Percentiles rank a stretch among this genome's conserved stretches.
These are phyloP conservation scores for Umbelopsis sp. DNA, from an alignment of 192 early-diverging fungal species.

Conservation along the genomic window DNA sequence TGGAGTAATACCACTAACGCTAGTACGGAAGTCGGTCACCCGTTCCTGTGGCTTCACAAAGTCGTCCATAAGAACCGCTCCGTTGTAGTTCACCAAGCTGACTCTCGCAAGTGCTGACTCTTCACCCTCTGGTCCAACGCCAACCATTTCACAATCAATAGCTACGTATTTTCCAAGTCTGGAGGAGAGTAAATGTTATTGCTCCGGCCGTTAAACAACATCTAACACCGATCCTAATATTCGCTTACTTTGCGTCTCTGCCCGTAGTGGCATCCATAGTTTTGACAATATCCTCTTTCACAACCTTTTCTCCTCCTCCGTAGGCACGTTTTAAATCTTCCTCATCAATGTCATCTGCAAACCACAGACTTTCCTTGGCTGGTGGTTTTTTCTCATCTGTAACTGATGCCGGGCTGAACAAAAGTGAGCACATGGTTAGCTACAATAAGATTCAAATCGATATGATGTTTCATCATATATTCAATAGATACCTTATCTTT, in stretches of 20 bases:
- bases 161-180: slow-evolving; percentile 87
- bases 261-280: slow-evolving; percentile 30
- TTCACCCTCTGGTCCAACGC: slow-evolving; percentile 81
- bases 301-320: slow-evolving; percentile 34
- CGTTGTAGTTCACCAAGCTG: slow-evolving; percentile 93
- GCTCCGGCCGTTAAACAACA: no score
- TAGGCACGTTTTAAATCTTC: slow-evolving; percentile 50
- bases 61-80: slow-evolving; percentile 79
- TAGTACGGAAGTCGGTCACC: slow-evolving; percentile 94
- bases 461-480: not conserved
- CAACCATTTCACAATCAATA: slow-evolving; percentile 99
- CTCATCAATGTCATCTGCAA: slow-evolving; percentile 51
- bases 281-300: slow-evolving; percentile 35
- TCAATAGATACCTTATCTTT: not conserved
- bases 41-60: slow-evolving; percentile 82
- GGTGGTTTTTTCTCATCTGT: slow-evolving; percentile 21
- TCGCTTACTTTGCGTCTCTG: slow-evolving; percentile 27
- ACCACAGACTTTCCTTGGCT: slow-evolving; percentile 51
- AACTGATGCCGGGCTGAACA: not conserved
- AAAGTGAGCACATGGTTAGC: slow-evolving; percentile 24
- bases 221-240: not conserved
- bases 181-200: no score
- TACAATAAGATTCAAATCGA: slow-evolving; percentile 28
- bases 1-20: slow-evolving; percentile 90
- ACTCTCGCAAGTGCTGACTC: slow-evolving; percentile 90